phyloP scores from a whole-genome alignment of 768 basidiomycete genomes.

The Boletus rubroflammeus region DNA sequence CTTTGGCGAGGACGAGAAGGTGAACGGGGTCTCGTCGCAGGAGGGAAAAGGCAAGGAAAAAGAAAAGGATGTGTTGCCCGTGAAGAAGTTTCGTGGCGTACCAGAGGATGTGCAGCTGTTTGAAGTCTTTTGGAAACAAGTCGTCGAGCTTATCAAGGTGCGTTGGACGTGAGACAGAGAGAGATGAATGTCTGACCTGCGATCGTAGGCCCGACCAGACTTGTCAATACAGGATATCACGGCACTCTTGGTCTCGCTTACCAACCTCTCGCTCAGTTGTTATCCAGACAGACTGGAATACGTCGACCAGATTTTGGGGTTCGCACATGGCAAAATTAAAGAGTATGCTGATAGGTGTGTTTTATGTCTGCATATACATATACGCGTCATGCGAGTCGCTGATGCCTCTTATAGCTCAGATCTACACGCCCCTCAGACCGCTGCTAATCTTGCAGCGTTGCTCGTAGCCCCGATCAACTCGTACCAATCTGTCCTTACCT shows the following conservation, averaged over 20 bases:
- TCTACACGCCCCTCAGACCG: slow-evolving; percentile 83
- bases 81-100: slow-evolving; percentile 89
- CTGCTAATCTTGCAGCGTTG: slow-evolving; percentile 83
- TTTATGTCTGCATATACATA: not conserved
- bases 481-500: slow-evolving; percentile 92
- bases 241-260: slow-evolving; percentile 90
- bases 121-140: slow-evolving; percentile 98
- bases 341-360: slow-evolving; percentile 77
- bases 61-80: slow-evolving; percentile 51
- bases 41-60: slow-evolving; percentile 50
- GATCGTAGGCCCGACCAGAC: slow-evolving; percentile 84
- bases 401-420: slow-evolving; percentile 58
- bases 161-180: slow-evolving; percentile 14
- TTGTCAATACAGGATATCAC: slow-evolving; percentile 97
- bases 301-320: slow-evolving; percentile 91
- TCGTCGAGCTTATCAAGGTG: slow-evolving; percentile 96
- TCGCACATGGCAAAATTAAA: slow-evolving; percentile 80
- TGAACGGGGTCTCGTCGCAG: slow-evolving; percentile 22
- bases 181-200: not conserved
- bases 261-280: slow-evolving; percentile 92
- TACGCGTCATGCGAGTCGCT: slow-evolving; percentile 2
- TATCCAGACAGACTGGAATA: slow-evolving; percentile 97
- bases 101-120: slow-evolving; percentile 94
- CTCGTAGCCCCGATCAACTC: slow-evolving; percentile 94
- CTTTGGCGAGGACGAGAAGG: not conserved